Percentiles rank a stretch among this genome's conserved stretches.
phyloP scores from a whole-genome alignment of 2,329 filamentous ascomycete species.

The Penicillium frequentans region DNA sequence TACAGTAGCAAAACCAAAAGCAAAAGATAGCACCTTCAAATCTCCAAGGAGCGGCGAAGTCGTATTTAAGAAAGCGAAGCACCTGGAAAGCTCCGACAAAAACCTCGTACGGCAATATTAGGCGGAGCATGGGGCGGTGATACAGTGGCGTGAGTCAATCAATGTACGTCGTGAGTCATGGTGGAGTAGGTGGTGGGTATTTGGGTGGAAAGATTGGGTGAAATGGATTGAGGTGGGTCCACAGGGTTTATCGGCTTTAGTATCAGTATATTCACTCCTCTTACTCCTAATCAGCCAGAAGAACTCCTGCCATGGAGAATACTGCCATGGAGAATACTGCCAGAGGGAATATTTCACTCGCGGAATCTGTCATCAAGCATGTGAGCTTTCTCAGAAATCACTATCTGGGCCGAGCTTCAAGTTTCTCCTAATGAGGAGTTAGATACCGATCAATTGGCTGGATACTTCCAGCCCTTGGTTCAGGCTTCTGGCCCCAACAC shows the following conservation, averaged over 20 bases:
- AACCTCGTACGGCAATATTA: constrained; percentile 19
- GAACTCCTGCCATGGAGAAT: no score
- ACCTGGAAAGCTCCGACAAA: constrained; percentile 16
- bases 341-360: no score
- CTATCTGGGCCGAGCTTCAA: not conserved
- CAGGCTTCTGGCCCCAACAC: not conserved
- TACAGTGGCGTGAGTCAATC: constrained; percentile 7
- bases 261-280: no score
- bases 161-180: constrained; percentile 9
- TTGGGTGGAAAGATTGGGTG: no score
- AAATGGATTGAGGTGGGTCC: no score
- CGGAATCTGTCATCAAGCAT: no score
- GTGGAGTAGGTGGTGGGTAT: not conserved
- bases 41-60: constrained; percentile 1
- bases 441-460: not conserved
- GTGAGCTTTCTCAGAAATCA: not conserved
- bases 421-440: not conserved
- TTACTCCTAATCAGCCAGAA: no score
- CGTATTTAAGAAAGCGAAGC: constrained; percentile 10
- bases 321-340: no score
- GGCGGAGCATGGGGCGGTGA: constrained; percentile 19
- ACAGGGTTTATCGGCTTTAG: no score
- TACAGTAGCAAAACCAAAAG: not conserved
- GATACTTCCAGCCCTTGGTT: not conserved
- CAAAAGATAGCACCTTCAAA: constrained; percentile 5